Evolutionary conservation across 2,329 filamentous ascomycete genomes (phyloP).

Genomic region (Aspergillus puulaauensis): DNA sequence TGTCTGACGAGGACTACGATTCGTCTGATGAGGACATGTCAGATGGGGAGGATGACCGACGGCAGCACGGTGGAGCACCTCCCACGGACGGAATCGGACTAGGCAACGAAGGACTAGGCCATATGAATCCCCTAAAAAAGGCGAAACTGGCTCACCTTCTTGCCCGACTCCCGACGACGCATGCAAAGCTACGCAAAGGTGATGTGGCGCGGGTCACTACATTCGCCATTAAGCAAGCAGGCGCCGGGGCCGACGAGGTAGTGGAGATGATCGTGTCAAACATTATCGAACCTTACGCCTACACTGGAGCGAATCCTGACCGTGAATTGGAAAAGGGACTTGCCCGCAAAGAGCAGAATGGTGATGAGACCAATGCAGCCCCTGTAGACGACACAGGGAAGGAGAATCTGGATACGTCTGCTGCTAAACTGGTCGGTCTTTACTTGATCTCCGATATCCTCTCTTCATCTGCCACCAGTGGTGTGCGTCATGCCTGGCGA

Average conservation of each 20-base stretch:
- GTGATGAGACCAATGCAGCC: constrained; percentile 31
- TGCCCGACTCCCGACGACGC: constrained; percentile 74
- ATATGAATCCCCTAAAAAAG: constrained; percentile 79
- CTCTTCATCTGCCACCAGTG: constrained; percentile 71
- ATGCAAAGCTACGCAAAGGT: constrained; percentile 73
- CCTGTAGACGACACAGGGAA: constrained; percentile 38
- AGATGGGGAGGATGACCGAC: constrained; percentile 44
- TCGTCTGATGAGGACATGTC: constrained; percentile 80
- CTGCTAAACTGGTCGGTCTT: constrained; percentile 74
- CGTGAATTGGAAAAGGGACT: constrained; percentile 31
- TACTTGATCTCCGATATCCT: constrained; percentile 81
- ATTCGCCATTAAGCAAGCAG: constrained; percentile 86
- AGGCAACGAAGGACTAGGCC: constrained; percentile 55
- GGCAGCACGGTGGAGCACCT: constrained; percentile 43
- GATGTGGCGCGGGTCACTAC: constrained; percentile 83
- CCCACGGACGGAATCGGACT: constrained; percentile 39
- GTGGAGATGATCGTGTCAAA: constrained; percentile 87
- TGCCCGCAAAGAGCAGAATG: constrained; percentile 33
- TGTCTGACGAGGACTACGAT: constrained; percentile 81
- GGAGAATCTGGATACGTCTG: constrained; percentile 64
- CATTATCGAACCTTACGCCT: constrained; percentile 71
- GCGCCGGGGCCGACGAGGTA: constrained; percentile 81
- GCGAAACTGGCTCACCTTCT: constrained; percentile 81
- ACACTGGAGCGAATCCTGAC: constrained; percentile 68
- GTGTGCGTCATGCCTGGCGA: constrained; percentile 80